phyloP scores from a whole-genome alignment of 2,329 filamentous ascomycete species.

The Aureobasidium sp. region DNA sequence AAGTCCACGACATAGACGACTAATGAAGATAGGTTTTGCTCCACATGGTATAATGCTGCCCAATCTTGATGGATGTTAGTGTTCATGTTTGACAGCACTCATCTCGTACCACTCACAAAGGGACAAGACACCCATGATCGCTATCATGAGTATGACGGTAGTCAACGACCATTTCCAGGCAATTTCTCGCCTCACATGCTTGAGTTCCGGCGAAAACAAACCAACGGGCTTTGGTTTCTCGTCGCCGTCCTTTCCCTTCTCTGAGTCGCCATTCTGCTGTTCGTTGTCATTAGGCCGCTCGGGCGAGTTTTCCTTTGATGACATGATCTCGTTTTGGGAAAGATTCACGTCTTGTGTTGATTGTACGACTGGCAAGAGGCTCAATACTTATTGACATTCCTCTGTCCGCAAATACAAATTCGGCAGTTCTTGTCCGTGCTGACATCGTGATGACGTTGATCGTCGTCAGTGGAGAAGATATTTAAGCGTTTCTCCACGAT shows the following conservation, averaged over 20 bases:
- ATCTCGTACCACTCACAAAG: conserved; percentile 25
- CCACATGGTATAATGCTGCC: conserved; percentile 48
- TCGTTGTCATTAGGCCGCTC: not conserved
- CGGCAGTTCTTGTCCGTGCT: not conserved
- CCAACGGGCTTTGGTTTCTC: conserved; percentile 33
- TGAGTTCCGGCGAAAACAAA: conserved; percentile 39
- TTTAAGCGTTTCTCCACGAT: not conserved
- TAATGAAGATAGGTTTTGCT: conserved; percentile 43
- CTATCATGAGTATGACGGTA: conserved; percentile 46
- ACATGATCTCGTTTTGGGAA: not conserved
- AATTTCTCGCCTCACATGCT: conserved; percentile 34
- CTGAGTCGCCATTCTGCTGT: conserved; percentile 8
- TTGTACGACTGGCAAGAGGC: not conserved
- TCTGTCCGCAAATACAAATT: not conserved
- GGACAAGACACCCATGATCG: conserved; percentile 51
- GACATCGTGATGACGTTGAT: not conserved
- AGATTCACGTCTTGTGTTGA: not conserved
- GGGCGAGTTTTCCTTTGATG: conserved; percentile 2
- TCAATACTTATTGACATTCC: conserved; percentile 7
- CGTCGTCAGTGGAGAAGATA: not conserved
- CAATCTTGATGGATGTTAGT: conserved; percentile 35
- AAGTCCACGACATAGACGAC: conserved; percentile 57
- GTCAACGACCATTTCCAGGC: conserved; percentile 37
- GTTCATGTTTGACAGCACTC: not conserved
- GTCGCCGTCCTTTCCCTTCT: not conserved